Evolutionary conservation across 495 filamentous ascomycete species (phyloP), one percentile per base, ranked within the genome.

Genomic region (Talaromyces nanjingensis): DNA sequence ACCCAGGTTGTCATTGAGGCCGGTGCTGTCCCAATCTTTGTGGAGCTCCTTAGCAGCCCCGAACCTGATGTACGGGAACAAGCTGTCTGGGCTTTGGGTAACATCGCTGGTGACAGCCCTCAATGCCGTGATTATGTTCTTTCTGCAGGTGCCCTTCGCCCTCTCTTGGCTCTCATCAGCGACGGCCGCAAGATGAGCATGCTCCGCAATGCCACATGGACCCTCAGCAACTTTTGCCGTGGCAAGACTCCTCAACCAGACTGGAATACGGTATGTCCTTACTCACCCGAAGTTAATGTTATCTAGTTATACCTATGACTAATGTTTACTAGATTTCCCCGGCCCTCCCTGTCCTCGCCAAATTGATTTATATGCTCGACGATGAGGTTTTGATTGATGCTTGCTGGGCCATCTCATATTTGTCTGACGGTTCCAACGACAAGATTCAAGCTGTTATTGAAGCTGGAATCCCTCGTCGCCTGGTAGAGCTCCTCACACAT

Each of bases 401-500:
- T 55, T 99, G 96, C 85, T 99, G 96, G 96, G 96, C 96, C 60
- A 97, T 99, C 73, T 98, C 96, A 4, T 99, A 99, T 69, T 84
- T 99, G 47, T 98, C 96, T n/a, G 96, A 99, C 75, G 96, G 96
- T 20, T 87, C 92, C 66, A 99, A 99, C 72, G 96, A 99, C 69
- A 99, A 99, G 83, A 99, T 99, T 66, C 96, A 99, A 76, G 93
- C 96, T 54, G 96, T 99, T 49, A 98, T 99, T 71, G 96, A 98
- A 76, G 94, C 93, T 60, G 92, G 93, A 61, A 99, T 99, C 66
- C 96, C 96, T 65, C 93, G 96, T 66, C 91, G 96, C 58, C 86
- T 99, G 8, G 94, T 98, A 1, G 96, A 99, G 79, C 86, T 99
- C 53, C 86, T 99, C 59, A 97, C 96, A 89, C 96, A 99, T 72